phyloP scores from a whole-genome alignment of 2,329 filamentous ascomycete genomes.

The Phialophora tarda region DNA sequence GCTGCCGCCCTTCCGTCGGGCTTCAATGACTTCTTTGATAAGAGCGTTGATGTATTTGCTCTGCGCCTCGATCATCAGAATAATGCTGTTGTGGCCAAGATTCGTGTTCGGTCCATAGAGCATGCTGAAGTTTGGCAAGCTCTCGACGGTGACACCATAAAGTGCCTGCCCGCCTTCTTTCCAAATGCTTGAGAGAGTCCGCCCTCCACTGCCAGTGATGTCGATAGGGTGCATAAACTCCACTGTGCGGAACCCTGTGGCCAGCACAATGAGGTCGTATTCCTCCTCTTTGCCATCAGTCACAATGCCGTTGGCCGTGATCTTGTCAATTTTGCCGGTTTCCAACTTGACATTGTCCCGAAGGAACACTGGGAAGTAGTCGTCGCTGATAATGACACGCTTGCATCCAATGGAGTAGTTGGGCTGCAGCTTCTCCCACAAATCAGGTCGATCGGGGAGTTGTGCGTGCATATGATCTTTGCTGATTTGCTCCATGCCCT shows the following conservation, averaged over 20 bases:
- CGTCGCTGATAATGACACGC: constrained; percentile 58
- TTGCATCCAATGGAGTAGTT: constrained; percentile 54
- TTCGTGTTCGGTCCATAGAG: constrained; percentile 65
- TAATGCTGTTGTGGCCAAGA: constrained; percentile 62
- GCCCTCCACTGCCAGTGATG: constrained; percentile 54
- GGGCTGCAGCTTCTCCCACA: constrained; percentile 61
- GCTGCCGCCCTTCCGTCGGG: constrained; percentile 47
- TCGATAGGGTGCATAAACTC: constrained; percentile 65
- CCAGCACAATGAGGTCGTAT: constrained; percentile 63
- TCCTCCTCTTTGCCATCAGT: constrained; percentile 53
- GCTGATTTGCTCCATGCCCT: constrained; percentile 49
- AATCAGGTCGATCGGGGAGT: constrained; percentile 55
- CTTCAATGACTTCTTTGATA: constrained; percentile 56
- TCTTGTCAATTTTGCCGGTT: constrained; percentile 54
- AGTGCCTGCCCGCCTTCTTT: constrained; percentile 57
- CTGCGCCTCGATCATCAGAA: constrained; percentile 68
- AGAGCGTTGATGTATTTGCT: constrained; percentile 60
- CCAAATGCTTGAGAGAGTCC: constrained; percentile 59
- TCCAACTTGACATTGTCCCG: constrained; percentile 58
- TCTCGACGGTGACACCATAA: constrained; percentile 58
- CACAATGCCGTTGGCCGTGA: constrained; percentile 56
- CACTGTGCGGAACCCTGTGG: constrained; percentile 64
- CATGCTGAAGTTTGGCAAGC: constrained; percentile 62
- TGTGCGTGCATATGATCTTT: constrained; percentile 52
- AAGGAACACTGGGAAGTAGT: constrained; percentile 60